These are phyloP conservation scores for Trichoderma atrobrunneum DNA, from an alignment of 2,329 filamentous ascomycete genomes.

Conservation along the genomic window DNA sequence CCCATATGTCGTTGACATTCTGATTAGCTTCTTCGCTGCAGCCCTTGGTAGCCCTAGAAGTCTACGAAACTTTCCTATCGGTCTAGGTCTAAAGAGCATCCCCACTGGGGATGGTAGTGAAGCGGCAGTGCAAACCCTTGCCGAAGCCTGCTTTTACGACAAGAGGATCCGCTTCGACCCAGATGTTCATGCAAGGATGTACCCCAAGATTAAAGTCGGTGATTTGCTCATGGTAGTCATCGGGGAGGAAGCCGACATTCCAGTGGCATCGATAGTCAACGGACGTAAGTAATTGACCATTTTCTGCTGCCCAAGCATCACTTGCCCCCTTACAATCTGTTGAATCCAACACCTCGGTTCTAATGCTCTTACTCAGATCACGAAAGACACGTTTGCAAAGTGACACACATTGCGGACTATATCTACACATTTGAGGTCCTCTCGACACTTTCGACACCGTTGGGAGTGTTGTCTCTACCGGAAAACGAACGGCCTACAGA, in stretches of 20 bases:
- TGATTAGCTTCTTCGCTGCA: slow-evolving; percentile 77
- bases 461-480: background rate
- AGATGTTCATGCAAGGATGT: background rate
- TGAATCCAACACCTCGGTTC: background rate
- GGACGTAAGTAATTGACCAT: background rate
- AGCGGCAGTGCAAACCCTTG: background rate
- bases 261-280: background rate
- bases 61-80: slow-evolving; percentile 45
- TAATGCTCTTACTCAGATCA: background rate
- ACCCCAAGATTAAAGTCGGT: background rate
- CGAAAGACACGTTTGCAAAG: slow-evolving; percentile 14
- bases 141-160: slow-evolving; percentile 6
- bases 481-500: background rate
- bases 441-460: background rate
- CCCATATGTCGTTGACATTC: slow-evolving; percentile 78
- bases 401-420: background rate
- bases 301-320: background rate
- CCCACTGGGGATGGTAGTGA: background rate
- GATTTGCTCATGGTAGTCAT: slow-evolving; percentile 6
- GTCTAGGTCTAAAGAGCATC: slow-evolving; percentile 39
- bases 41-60: slow-evolving; percentile 42
- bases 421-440: background rate
- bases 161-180: background rate
- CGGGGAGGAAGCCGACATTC: background rate
- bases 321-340: background rate